Percentiles rank a stretch among this genome's conserved stretches.
Evolutionary conservation across 192 early-diverging fungal genomes (phyloP).

Genomic region (Coemansia sp.): DNA sequence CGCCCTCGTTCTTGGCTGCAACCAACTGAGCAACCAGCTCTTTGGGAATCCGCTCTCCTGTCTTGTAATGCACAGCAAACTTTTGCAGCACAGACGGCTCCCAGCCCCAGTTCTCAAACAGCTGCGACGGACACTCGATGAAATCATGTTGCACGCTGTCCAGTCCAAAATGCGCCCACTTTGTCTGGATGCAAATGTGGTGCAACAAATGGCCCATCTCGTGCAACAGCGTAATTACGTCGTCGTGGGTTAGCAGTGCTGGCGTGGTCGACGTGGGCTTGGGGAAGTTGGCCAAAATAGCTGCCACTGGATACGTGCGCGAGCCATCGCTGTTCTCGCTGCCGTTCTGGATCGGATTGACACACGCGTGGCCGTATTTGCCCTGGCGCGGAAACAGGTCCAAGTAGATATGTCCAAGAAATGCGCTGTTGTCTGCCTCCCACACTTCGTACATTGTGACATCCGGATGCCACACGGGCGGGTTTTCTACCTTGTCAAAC

Average conservation of each 20-base stretch:
- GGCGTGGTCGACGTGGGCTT: constrained; percentile 65
- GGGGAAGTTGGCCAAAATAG: constrained; percentile 66
- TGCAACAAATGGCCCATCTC: constrained; percentile 73
- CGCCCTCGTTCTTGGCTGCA: constrained; percentile 69
- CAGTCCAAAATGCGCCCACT: constrained; percentile 67
- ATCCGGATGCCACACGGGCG: constrained; percentile 72
- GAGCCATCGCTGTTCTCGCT: constrained; percentile 52
- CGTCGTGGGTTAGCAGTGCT: constrained; percentile 74
- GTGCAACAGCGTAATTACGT: constrained; percentile 78
- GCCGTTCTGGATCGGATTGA: constrained; percentile 67
- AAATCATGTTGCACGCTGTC: constrained; percentile 77
- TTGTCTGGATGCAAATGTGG: constrained; percentile 67
- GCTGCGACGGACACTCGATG: constrained; percentile 80
- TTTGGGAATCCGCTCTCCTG: constrained; percentile 64
- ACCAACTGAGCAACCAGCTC: constrained; percentile 67
- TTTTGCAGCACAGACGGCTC: constrained; percentile 57
- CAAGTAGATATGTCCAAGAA: constrained; percentile 70
- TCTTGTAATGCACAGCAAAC: constrained; percentile 64
- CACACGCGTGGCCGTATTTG: constrained; percentile 73
- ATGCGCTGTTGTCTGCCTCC: constrained; percentile 49
- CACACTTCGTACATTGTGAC: constrained; percentile 73
- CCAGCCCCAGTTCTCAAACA: constrained; percentile 81
- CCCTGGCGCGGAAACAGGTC: constrained; percentile 71
- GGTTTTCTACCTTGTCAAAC: constrained; percentile 62
- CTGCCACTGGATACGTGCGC: constrained; percentile 58